Evolutionary conservation across 495 filamentous ascomycete genomes (phyloP), one percentile per base, ranked within the genome.

Genomic region (Talaromyces borbonicus): DNA sequence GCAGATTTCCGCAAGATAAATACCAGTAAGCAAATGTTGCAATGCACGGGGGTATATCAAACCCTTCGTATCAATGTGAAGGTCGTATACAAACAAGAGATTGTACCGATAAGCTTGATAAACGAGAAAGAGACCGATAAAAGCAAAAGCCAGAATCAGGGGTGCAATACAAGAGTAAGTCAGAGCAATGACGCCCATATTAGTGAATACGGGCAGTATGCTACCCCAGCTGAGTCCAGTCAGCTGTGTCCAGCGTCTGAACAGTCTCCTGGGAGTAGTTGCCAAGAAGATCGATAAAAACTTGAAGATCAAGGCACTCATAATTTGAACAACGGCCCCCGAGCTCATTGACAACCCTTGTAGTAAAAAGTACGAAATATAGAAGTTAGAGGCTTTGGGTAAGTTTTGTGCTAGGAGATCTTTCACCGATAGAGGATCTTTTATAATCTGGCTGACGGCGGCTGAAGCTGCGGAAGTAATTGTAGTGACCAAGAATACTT

Each of bases 81-180:
- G 77, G 56, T 92, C 80, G 49, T 84, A 87, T 29, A 92, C 85
- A 63, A 90, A 95, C 40, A 95, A 74, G 57, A 95, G 72, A 59
- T 95, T 94, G 72, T 95, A 95, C 11, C 86, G 78, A 72, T 87
- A 95, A 15, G 88, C 87, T 45, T 92, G 66, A 64, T 94, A 94
- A 58, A 95, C 84, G 38, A 93, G 69, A 43, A 70, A 77, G 46
- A 95, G 70, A 43, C 84, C 87, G 23, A 93, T 62, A 23, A 82
- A 81, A 43, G 84, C 83, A 66, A 94, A 94, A 16, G 79, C 84
- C 27, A 94, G 69, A 57, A 95, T 83, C 14, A 95, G 62, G 2
- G 89, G 89, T 11, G 88, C 85, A 52, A 95, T 94, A 57, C 77
- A 79, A 20, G 87, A 81, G 60, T 95, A 95, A 15, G 81, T 81